Base-by-base conservation (phyloP, 2,329 filamentous ascomycete species). In the Cladophialophora immunda region DNA sequence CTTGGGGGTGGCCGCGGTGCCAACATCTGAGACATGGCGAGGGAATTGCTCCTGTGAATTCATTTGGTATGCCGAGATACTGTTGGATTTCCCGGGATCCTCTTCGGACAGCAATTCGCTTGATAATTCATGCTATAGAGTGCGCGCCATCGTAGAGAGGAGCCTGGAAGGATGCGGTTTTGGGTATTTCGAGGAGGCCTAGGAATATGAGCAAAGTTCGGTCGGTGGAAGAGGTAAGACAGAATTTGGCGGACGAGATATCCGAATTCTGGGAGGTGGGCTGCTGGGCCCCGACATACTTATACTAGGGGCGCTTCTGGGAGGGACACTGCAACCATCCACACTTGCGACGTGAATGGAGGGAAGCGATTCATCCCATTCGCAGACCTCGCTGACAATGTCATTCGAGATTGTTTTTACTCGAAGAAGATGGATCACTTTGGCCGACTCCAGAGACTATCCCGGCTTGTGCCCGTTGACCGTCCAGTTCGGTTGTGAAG, bases 21-120 rank as follows among this genome's bases (percentile, higher is more conserved):
- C 52, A 73, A 30, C 32, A 68, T 67, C 65, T 70, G 67, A 59
- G 71, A 73, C 71, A 73, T 73, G 45, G 34, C 27, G 32, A 57
- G 50, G n/a, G 50, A 36, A n/a, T 25, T 17, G 19, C 27, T 61
- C 30, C 29, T 1, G 25, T 25, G 30, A 54, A 62, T 22, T 56
- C 52, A 38, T 62, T n/a, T 53, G 58, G 47, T 17, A 36, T 29
- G 30, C 45, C 45, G 58, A n/a, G 19, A 8, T 17, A 27, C 13
- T 5, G 15, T 53, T 29, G 58, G 22, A 29, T 17, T 11, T 34
- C 19, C 19, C 36, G n/a, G 57, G 52, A 22, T 19, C 25, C 27
- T 53, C n/a, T 25, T 25, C 13, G 19, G 17, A n/a, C 13, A n/a
- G 36, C 27, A 53, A 36, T 13, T 27, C 2, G 25, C 19, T 32